Base-by-base conservation (phyloP, 345 rosid species). In the Bretschneidera sinensis region DNA sequence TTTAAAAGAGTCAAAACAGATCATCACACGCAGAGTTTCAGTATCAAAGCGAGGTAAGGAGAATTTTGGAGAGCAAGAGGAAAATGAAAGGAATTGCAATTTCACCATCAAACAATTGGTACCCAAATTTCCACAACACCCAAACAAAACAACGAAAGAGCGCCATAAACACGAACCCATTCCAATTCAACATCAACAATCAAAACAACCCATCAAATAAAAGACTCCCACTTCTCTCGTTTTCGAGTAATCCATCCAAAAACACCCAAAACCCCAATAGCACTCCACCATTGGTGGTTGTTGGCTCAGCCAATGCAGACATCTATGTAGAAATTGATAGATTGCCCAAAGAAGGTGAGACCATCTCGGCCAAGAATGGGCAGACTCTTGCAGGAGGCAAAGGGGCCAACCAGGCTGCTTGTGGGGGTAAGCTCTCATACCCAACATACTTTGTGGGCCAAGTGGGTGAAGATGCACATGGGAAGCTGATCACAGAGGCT, bases 401-500 rank as follows among this genome's bases (percentile, higher is more conserved):
- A 67, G 99, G 97, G 6, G 99, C 95, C 20, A 90, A 94, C 61
- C 99, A 94, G 79, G 99, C 97, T 10, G 96, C 90, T 0, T 92
- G 98, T 52, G 90, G 92, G 17, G 90, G 79, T 8, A 86, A 79
- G 62, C 82, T 89, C 10, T 59, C 81, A 0, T 82, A 89, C 68
- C 97, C 97, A 21, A 87, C 96, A 4, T 88, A 80, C 77, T 89
- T 81, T 75, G 75, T 83, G 31, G 96, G 97, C 10, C 96, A 85
- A 62, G 68, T 88, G 14, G 97, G 99, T 1, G 84, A 82, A 6
- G 97, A 94, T 70, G 92, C 95, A 0, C 73, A 86, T 64, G 99
- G 97, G 71, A 86, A 72, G 64, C 67, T 88, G 66, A 79, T 94
- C 39, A 57, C 73, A 9, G 84, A 79, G 35, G 92, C 92, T 19